Base-by-base conservation (phyloP, 73 alveolate genomes). In the Tetrahymena malaccensis region DNA sequence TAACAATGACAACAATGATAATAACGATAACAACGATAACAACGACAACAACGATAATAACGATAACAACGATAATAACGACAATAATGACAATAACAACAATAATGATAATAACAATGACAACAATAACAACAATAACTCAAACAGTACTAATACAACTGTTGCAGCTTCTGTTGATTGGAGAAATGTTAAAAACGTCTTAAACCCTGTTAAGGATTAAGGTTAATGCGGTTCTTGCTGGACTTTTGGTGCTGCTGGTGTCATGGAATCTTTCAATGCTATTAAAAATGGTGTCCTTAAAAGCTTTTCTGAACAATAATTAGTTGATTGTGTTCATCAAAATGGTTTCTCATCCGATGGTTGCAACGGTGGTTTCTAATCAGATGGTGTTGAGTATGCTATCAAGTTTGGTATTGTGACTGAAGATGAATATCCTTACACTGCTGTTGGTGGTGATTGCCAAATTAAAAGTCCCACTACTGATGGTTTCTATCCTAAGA, bases 151-250 rank as follows among this genome's bases (percentile, higher is more conserved):
- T 85, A 93, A 34, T 35, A 35, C 44, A 40, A 40, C 57, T 27
- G 33, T 85, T 40, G 56, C 44, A 27, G 22, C 95, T 35, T 37
- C 94, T 21, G 38, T 96, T 34, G 98, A 95, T 43, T 96, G 97
- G 97, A 70, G 96, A 25, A 43, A 13, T n/a, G 25, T 43, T 55
- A 95, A 95, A 21, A 43, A 56, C 11, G 96, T 95, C 13, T 95
- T 58, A 21, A 89, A 94, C 19, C 94, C 94, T 4, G 97, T 98
- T 40, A 94, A 96, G 96, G 97, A 98, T 95, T 97, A 98, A 96
- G 99, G 99, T n/a, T 55, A 95, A 70, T 98, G 99, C 96, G 99
- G 99, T 35, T 96, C 98, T 38, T 97, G 99, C 96, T 98, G 98
- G 98, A 98, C 99, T 16, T 97, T 98, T 96, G 96, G 98, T 35